Conservation (phyloP, 371 early-diverging fungal species). For the Lichtheimia ornata region DNA sequence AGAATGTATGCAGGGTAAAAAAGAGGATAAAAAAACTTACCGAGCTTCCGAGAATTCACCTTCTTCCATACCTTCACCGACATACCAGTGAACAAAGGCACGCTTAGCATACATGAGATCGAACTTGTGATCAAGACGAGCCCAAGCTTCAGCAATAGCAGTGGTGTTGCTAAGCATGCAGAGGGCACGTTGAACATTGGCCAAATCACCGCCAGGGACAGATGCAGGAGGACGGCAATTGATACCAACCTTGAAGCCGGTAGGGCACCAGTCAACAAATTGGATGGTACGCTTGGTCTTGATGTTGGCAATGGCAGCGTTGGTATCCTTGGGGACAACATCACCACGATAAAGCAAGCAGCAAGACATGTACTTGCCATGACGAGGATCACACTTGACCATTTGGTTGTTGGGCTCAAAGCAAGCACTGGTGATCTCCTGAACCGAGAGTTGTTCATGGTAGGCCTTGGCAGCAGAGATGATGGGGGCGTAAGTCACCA, state of each 20-base stretch:
- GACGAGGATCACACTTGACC: constrained; percentile 93
- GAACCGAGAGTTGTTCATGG: constrained; percentile 88
- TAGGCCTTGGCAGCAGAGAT: constrained; percentile 87
- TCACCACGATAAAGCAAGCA: constrained; percentile 94
- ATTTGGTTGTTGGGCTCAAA: constrained; percentile 95
- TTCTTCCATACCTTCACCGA: constrained; percentile 95
- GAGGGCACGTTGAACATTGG: constrained; percentile 87
- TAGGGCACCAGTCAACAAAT: constrained; percentile 98
- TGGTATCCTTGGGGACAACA: constrained; percentile 83
- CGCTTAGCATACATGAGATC: constrained; percentile 95
- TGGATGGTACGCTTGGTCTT: constrained; percentile 90
- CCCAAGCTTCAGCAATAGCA: constrained; percentile 94
- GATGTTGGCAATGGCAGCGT: constrained; percentile 83
- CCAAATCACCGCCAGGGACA: constrained; percentile 85
- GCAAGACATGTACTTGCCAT: constrained; percentile 96
- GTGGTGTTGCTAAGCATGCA: constrained; percentile 95
- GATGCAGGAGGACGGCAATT: constrained; percentile 88
- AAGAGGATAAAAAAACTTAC: neutral
- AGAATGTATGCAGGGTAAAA: too few species aligned
- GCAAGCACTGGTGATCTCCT: constrained; percentile 89
- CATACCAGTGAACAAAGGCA: constrained; percentile 98
- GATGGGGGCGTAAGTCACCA: constrained; percentile 93
- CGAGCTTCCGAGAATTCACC: constrained; percentile 84
- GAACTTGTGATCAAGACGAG: constrained; percentile 91
- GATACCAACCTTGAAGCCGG: constrained; percentile 85